phyloP scores from a whole-genome alignment of 441 rosid species.

The Arabidopsis lyrata region DNA sequence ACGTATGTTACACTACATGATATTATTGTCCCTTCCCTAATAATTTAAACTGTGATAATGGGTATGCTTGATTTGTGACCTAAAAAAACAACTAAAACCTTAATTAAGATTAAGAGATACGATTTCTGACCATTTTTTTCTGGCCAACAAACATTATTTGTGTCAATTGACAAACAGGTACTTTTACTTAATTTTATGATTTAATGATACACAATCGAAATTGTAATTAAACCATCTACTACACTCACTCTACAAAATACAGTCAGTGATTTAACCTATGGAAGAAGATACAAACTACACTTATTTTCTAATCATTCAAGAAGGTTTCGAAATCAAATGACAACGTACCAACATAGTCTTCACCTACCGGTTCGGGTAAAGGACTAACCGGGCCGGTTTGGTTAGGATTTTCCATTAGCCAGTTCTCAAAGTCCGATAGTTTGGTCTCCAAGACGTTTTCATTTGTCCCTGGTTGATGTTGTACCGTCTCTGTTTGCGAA shows the following conservation, averaged over 20 bases:
- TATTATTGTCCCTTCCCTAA: too few species aligned
- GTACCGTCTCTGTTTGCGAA: conserved; percentile 26
- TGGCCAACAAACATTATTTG: not conserved
- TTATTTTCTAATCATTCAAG: conserved; percentile 55
- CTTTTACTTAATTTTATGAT: not conserved
- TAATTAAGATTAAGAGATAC: not conserved
- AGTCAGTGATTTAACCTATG: not conserved
- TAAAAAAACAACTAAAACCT: not conserved
- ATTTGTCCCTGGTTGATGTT: conserved; percentile 28
- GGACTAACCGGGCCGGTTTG: conserved; percentile 41
- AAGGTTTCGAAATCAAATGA: conserved; percentile 65
- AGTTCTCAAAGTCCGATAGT: conserved; percentile 44
- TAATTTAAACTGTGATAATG: too few species aligned
- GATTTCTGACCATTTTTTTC: not conserved
- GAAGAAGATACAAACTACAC: not conserved
- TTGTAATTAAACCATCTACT: not conserved
- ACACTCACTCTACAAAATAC: conserved; percentile 17
- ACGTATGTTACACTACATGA: too few species aligned
- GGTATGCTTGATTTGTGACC: not conserved
- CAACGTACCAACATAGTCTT: conserved; percentile 53
- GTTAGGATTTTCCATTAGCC: conserved; percentile 51
- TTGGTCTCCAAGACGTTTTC: conserved; percentile 43
- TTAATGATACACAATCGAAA: conserved; percentile 8
- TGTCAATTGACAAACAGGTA: not conserved
- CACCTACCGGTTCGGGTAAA: conserved; percentile 41